Percentiles rank a stretch among this genome's conserved stretches.
These are phyloP conservation scores for Vanderwaltozyma verrucispora DNA, from an alignment of 805 yeast genomes.

Conservation along the genomic window DNA sequence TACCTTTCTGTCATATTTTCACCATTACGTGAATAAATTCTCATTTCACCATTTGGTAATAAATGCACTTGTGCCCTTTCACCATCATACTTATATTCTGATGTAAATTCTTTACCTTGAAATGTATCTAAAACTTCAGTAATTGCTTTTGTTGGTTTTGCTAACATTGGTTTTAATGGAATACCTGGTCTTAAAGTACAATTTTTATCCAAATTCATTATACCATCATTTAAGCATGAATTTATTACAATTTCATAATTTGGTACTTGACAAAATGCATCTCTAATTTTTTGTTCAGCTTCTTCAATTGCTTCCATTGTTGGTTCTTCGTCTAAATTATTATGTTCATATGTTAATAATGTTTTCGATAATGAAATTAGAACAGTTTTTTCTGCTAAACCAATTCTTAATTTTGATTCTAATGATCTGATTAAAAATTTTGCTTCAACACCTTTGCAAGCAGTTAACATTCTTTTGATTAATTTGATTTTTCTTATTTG, in stretches of 20 bases:
- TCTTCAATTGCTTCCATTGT: conserved; percentile 36
- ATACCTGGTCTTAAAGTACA: conserved; percentile 82
- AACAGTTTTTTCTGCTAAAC: conserved; percentile 89
- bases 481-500: conserved; percentile 68
- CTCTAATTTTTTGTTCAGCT: conserved; percentile 74
- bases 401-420: conserved; percentile 89
- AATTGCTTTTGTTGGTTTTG: conserved; percentile 91
- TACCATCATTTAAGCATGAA: conserved; percentile 56
- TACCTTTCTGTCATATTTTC: conserved; percentile 96
- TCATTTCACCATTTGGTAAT: conserved; percentile 51
- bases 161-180: conserved; percentile 95
- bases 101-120: conserved; percentile 75
- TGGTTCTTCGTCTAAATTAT: conserved; percentile 22
- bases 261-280: conserved; percentile 83
- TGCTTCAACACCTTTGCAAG: conserved; percentile 80
- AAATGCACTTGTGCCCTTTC: conserved; percentile 94
- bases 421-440: conserved; percentile 81
- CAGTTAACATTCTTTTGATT: conserved; percentile 75
- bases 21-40: conserved; percentile 84
- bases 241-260: conserved; percentile 74
- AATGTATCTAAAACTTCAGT: conserved; percentile 88
- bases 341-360: conserved; percentile 49
- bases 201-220: conserved; percentile 50
- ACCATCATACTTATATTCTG: conserved; percentile 96
- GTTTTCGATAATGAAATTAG: conserved; percentile 79